A percentile compares a stretch with the other conserved stretches of the same genome.
These are phyloP conservation scores for Russula griseocarnosa DNA, from an alignment of 768 basidiomycete genomes.

Conservation along the genomic window DNA sequence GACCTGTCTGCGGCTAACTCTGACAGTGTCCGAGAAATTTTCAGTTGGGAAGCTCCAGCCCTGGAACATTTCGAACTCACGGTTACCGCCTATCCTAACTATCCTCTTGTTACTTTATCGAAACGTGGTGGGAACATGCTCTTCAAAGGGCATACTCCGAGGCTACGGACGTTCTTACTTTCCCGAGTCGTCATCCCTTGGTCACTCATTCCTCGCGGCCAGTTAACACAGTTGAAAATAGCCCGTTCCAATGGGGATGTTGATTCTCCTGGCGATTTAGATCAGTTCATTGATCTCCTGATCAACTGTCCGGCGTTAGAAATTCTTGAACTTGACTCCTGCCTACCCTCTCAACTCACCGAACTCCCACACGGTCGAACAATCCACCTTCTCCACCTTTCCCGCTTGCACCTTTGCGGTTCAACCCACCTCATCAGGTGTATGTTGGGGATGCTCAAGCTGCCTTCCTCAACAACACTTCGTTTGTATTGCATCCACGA, in stretches of 20 bases:
- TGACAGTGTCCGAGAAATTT: not conserved
- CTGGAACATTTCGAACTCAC: constrained; percentile 16
- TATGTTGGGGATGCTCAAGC: no score
- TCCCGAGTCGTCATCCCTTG: not conserved
- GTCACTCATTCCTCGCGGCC: constrained; percentile 10
- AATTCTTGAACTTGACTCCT: no score
- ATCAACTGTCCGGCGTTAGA: no score
- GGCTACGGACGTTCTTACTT: constrained; percentile 9
- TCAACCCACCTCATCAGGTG: no score
- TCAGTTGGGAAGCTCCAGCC: not conserved
- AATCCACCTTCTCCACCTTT: no score
- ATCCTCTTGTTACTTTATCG: not conserved
- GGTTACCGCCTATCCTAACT: not conserved
- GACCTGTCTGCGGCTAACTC: not conserved
- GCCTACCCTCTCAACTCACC: no score
- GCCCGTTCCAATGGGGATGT: not conserved
- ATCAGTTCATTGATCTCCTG: no score
- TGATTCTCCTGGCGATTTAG: no score
- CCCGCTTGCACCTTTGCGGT: no score
- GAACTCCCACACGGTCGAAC: no score
- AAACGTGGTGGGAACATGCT: not conserved
- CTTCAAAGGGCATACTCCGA: constrained; percentile 4
- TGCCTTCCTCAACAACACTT: no score
- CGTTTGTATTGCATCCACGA: no score
- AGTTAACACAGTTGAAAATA: constrained; percentile 9